Percentiles rank a stretch among this genome's conserved stretches.
phyloP scores from a whole-genome alignment of 768 basidiomycete species.

The Leucogyrophana mollusca region DNA sequence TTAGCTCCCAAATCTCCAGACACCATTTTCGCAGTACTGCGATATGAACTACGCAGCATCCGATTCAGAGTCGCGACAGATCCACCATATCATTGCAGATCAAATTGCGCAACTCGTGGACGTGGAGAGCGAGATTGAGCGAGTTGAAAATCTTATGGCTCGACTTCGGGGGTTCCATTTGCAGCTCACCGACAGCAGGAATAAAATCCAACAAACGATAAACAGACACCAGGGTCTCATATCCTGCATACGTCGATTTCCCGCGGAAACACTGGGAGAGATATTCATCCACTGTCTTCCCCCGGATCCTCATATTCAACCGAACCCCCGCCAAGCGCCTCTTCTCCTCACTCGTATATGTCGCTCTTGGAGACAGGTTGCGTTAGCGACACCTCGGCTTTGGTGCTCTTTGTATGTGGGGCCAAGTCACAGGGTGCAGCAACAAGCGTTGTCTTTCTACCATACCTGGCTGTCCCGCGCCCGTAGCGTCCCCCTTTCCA shows the following conservation, averaged over 20 bases:
- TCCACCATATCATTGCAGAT: conserved; percentile 14
- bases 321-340: conserved; percentile 27
- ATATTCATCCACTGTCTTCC: conserved; percentile 43
- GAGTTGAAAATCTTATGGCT: conserved; percentile 13
- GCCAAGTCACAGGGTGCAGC: conserved; percentile 5
- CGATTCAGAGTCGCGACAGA: conserved; percentile 7
- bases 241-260: conserved; percentile 36
- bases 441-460: conserved; percentile 12
- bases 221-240: conserved; percentile 18
- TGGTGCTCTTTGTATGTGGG: conserved; percentile 43
- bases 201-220: conserved; percentile 15
- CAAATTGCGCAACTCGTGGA: conserved; percentile 14
- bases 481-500: conserved; percentile 16
- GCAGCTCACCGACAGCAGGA: conserved; percentile 11
- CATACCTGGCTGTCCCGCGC: too few species aligned
- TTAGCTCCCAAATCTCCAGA: conserved; percentile 15
- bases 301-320: conserved; percentile 20
- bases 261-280: conserved; percentile 45
- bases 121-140: conserved; percentile 10
- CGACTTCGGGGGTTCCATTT: conserved; percentile 6
- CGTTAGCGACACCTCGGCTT: conserved; percentile 38
- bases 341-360: conserved; percentile 40
- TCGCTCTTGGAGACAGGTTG: conserved; percentile 40
- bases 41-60: conserved; percentile 15
- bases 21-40: conserved; percentile 13